Conservation (phyloP, 2,329 filamentous ascomycete genomes). For the Chrysosphaeria jannelii region DNA sequence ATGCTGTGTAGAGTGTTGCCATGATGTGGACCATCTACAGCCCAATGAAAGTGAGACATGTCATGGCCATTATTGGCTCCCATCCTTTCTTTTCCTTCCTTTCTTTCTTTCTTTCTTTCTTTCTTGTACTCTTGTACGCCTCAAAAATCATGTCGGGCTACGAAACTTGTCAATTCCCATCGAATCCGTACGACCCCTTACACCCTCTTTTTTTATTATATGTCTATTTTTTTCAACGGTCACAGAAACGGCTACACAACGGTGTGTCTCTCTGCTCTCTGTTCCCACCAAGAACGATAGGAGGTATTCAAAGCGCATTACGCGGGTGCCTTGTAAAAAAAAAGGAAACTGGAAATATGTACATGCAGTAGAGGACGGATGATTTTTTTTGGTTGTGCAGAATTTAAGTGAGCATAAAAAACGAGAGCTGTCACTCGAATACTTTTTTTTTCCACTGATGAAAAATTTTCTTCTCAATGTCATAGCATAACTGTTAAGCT, state of each 20-base stretch:
- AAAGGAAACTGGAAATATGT: neutral
- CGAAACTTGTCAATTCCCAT: neutral
- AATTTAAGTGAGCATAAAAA: neutral
- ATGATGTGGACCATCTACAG: too few relatives aligned
- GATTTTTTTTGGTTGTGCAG: neutral
- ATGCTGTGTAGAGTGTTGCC: too few relatives aligned
- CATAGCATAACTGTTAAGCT: too few relatives aligned
- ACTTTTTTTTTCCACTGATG: too few relatives aligned
- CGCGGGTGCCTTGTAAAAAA: neutral
- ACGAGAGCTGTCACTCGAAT: neutral
- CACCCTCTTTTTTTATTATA: neutral
- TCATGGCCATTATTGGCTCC: too few relatives aligned
- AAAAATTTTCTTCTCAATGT: too few relatives aligned
- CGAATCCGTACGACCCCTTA: neutral
- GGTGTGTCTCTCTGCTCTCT: too few relatives aligned
- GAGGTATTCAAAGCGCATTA: conserved; percentile 1
- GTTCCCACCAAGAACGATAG: too few relatives aligned
- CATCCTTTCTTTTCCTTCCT: neutral
- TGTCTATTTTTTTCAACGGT: neutral
- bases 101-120: neutral
- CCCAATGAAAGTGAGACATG: too few relatives aligned
- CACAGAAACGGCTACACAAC: conserved; percentile 1
- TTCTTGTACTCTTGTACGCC: neutral
- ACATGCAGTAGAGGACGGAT: neutral
- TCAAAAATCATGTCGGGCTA: neutral